Conservation (phyloP, 345 rosid species). For the thale cress (Arabidopsis thaliana) region TAIR10.1 NC_003075.7:12608001-12608500, state of each 20-base stretch:
- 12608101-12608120: not conserved
- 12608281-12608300: slow-evolving; percentile 54
- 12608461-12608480: slow-evolving; percentile 50
- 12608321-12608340: not conserved
- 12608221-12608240: slow-evolving; percentile 69
- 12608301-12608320: slow-evolving; percentile 68
- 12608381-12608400: not conserved
- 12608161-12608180: slow-evolving; percentile 66
- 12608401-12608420: slow-evolving; percentile 46
- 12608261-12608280: slow-evolving; percentile 66
- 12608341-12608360: not conserved
- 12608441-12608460: slow-evolving; percentile 46
- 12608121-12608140: not conserved
- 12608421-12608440: slow-evolving; percentile 26
- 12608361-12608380: not conserved
- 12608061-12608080: too few species aligned
- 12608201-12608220: slow-evolving; percentile 49
- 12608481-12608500: slow-evolving; percentile 50
- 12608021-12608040: too few species aligned
- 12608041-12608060: too few species aligned
- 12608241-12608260: slow-evolving; percentile 58
- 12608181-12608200: slow-evolving; percentile 63
- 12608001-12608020: not conserved
- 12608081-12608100: not conserved
- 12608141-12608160: not conserved